phyloP scores from a whole-genome alignment of 139 green algal genomes.

The Helicosporidium sp. region DNA sequence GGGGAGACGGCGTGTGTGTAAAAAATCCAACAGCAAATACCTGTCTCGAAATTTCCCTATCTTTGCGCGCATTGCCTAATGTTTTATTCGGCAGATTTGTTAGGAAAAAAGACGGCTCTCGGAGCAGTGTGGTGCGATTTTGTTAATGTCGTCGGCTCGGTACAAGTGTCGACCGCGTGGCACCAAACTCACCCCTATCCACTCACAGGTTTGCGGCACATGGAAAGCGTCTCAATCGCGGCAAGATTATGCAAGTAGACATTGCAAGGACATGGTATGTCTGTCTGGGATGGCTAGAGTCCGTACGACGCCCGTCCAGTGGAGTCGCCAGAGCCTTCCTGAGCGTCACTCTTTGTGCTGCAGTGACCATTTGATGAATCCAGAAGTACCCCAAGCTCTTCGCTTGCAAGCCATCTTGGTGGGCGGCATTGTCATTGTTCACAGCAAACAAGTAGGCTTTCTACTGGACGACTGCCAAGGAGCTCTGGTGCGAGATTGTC shows the following conservation, averaged over 20 bases:
- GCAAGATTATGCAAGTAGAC: constrained; percentile 39
- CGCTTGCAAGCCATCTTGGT: constrained; percentile 50
- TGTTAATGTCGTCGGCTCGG: too few relatives aligned
- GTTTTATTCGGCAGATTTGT: constrained; percentile 52
- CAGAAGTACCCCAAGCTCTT: constrained; percentile 51
- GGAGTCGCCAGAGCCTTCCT: too few relatives aligned
- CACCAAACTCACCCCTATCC: too few relatives aligned
- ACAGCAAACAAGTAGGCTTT: constrained; percentile 32
- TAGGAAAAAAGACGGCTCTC: constrained; percentile 37
- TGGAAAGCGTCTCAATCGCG: constrained; percentile 42
- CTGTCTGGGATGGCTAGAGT: too few relatives aligned
- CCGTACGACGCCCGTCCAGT: too few relatives aligned
- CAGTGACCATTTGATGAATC: constrained; percentile 45
- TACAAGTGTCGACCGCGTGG: too few relatives aligned
- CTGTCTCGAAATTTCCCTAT: neutral
- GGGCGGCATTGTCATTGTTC: constrained; percentile 46
- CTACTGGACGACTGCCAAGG: constrained; percentile 30
- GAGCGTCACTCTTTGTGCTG: too few relatives aligned
- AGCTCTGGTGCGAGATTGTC: neutral
- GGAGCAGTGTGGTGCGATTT: constrained; percentile 41
- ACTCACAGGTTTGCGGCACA: constrained; percentile 48
- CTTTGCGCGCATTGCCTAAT: too few relatives aligned
- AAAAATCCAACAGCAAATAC: too few relatives aligned
- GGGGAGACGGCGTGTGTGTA: too few relatives aligned
- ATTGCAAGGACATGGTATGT: constrained; percentile 41